phyloP scores from a whole-genome alignment of 2,329 filamentous ascomycete genomes.

The Diaporthe citrichinensis region DNA sequence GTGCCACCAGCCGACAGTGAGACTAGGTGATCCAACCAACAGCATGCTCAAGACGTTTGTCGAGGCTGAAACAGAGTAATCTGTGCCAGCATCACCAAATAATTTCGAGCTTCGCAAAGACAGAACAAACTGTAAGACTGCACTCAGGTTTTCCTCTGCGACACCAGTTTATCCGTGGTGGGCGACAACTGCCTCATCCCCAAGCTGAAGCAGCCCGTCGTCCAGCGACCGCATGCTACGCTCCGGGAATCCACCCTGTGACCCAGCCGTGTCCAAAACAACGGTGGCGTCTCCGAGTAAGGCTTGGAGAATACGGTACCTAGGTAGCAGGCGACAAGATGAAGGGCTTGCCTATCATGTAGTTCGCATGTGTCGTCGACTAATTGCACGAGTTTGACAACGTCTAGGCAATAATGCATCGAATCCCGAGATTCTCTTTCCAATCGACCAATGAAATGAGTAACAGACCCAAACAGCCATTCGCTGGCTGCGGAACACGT shows the following conservation, averaged over 20 bases:
- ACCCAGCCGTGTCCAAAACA: not conserved
- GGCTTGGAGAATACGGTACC: not conserved
- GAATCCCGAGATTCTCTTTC: not conserved
- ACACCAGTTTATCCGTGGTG: not conserved
- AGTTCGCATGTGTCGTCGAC: slow-evolving; percentile 23
- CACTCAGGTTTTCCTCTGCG: slow-evolving; percentile 22
- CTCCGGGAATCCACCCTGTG: slow-evolving; percentile 8
- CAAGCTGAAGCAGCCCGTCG: not conserved
- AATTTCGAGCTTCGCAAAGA: slow-evolving; percentile 16
- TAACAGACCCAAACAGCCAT: not conserved
- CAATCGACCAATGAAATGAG: not conserved
- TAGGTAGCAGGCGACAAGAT: not conserved
- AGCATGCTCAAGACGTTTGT: not conserved
- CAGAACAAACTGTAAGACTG: not conserved
- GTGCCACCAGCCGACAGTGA: not conserved
- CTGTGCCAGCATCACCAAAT: not conserved
- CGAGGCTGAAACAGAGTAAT: not conserved
- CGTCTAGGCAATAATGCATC: not conserved
- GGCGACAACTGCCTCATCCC: slow-evolving; percentile 25
- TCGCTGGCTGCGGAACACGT: not conserved
- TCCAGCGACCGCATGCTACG: slow-evolving; percentile 17
- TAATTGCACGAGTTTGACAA: not conserved
- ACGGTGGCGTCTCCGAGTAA: not conserved
- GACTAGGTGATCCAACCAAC: not conserved
- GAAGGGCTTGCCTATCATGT: slow-evolving; percentile 21